phyloP scores from a whole-genome alignment of 306 rosid genomes.

The Prunus persica region DNA sequence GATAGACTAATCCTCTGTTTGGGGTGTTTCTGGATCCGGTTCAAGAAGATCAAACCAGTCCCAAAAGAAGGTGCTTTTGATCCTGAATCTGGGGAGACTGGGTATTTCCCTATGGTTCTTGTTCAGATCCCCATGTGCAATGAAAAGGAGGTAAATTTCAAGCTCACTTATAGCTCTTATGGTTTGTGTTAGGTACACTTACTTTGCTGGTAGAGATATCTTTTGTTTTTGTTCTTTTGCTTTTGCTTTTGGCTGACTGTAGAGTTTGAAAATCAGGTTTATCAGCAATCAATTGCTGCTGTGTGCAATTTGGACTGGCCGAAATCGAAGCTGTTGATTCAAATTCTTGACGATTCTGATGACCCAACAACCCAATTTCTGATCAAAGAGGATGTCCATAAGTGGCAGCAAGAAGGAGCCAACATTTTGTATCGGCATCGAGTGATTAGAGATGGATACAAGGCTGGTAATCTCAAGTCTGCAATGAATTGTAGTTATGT shows the following conservation, averaged over 20 bases:
- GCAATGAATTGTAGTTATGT: slow-evolving; percentile 94
- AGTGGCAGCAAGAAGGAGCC: slow-evolving; percentile 81
- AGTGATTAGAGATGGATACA: slow-evolving; percentile 79
- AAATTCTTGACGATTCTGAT: slow-evolving; percentile 90
- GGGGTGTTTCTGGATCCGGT: slow-evolving; percentile 87
- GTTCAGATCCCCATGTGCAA: slow-evolving; percentile 99
- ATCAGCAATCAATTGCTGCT: slow-evolving; percentile 81
- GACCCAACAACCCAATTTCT: slow-evolving; percentile 62
- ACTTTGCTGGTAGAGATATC: neutral
- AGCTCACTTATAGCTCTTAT: too few species aligned
- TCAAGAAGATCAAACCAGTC: slow-evolving; percentile 70
- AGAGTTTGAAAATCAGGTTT: slow-evolving; percentile 48
- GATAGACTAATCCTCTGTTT: slow-evolving; percentile 75
- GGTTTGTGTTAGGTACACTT: neutral
- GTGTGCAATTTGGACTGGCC: slow-evolving; percentile 94
- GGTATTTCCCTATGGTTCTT: slow-evolving; percentile 77
- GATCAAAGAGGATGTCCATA: slow-evolving; percentile 69
- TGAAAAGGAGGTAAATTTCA: slow-evolving; percentile 66
- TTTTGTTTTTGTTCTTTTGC: neutral
- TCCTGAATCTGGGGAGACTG: slow-evolving; percentile 69
- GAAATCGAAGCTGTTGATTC: slow-evolving; percentile 59
- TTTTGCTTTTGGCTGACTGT: slow-evolving; percentile 17
- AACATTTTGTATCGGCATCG: slow-evolving; percentile 73
- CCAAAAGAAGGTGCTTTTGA: slow-evolving; percentile 51
- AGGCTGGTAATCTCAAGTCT: slow-evolving; percentile 91